Percentiles rank a stretch among this genome's conserved stretches.
Evolutionary conservation across 176 grass and related monocot species (phyloP).

Genomic region (Rhipidocladum racemiflorum): DNA sequence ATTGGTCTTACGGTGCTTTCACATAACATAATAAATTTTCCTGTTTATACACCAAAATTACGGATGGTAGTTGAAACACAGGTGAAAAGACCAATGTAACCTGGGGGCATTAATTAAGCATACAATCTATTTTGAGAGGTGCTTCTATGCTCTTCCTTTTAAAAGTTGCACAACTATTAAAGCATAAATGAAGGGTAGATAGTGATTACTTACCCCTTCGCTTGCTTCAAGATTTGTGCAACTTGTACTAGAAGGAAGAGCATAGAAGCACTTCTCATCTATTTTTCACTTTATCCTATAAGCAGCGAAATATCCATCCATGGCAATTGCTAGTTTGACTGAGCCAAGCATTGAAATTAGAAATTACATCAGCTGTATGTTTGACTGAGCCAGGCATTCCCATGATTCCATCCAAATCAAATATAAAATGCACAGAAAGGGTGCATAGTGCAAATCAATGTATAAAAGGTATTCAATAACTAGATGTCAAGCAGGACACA

Average conservation of each 20-base stretch:
- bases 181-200: too few species aligned
- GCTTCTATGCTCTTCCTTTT: too few species aligned
- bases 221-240: too few species aligned
- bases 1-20: too few species aligned
- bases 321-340: neutral
- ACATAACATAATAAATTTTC: neutral
- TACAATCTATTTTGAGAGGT: neutral
- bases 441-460: neutral
- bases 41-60: neutral
- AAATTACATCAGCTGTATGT: too few species aligned
- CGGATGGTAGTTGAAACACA: neutral
- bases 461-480: neutral
- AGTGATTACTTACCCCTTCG: too few species aligned
- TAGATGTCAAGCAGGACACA: neutral
- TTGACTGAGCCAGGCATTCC: neutral
- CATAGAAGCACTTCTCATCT: too few species aligned
- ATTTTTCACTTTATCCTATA: neutral
- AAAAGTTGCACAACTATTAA: too few species aligned
- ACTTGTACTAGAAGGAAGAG: too few species aligned
- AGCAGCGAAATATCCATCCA: slow-evolving; percentile 2
- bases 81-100: neutral
- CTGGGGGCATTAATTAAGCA: neutral
- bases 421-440: neutral
- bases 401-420: neutral
- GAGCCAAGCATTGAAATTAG: neutral